Percentiles rank a stretch among this genome's conserved stretches.
phyloP scores from a whole-genome alignment of 148 eudicot species.

The Agrostemma githago region DNA sequence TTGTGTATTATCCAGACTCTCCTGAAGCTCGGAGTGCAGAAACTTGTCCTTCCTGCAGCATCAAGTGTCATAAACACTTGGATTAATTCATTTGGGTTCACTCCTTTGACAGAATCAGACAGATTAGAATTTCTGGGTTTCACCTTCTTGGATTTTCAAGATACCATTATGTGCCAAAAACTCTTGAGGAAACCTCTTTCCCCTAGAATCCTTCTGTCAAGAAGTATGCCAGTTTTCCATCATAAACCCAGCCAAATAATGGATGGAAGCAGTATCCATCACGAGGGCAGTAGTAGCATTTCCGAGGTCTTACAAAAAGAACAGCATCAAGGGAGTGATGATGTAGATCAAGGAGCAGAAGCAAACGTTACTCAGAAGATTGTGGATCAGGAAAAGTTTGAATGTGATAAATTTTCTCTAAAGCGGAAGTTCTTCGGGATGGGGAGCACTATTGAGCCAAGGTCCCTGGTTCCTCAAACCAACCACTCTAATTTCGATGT shows the following conservation, averaged over 20 bases:
- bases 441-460: conserved; percentile 33
- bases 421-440: conserved; percentile 38
- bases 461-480: conserved; percentile 15
- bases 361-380: conserved; percentile 12
- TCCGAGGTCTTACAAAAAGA: conserved; percentile 49
- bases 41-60: conserved; percentile 78
- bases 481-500: conserved; percentile 28
- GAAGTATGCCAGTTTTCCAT: conserved; percentile 26
- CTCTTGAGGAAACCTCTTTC: conserved; percentile 34
- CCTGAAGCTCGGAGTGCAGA: conserved; percentile 66
- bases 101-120: conserved; percentile 41
- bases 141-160: conserved; percentile 82
- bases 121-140: conserved; percentile 49
- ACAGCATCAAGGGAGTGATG: conserved; percentile 32
- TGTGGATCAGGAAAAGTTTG: conserved; percentile 17
- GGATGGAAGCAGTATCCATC: conserved; percentile 19
- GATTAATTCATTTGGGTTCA: conserved; percentile 77
- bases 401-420: conserved; percentile 18
- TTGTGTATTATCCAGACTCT: conserved; percentile 46
- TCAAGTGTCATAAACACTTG: conserved; percentile 67
- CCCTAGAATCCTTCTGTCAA: conserved; percentile 19
- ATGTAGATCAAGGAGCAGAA: conserved; percentile 33
- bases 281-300: conserved; percentile 33
- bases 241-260: conserved; percentile 16
- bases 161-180: conserved; percentile 85